A percentile compares a stretch with the other conserved stretches of the same genome.
Conservation (phyloP, 169 alveolate species). For the Fabrea salina region DNA sequence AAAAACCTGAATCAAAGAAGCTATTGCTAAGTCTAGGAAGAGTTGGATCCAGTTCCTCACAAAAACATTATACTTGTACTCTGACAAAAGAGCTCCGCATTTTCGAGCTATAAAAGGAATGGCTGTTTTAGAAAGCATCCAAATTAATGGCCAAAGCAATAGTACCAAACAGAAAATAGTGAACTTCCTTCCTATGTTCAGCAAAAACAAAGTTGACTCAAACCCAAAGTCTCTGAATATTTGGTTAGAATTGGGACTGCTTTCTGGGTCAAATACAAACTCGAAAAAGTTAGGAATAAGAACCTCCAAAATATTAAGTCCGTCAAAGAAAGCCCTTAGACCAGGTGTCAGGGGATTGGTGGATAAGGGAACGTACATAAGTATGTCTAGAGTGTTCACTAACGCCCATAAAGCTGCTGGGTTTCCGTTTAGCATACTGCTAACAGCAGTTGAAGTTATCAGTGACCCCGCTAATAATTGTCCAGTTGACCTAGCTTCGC, state of each 20-base stretch:
- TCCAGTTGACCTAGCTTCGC: no score
- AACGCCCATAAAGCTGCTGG: conserved; percentile 24
- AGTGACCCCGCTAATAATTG: no score
- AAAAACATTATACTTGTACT: no score
- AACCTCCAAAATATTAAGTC: no score
- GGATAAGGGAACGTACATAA: neutral
- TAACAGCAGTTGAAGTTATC: neutral
- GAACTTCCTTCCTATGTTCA: neutral
- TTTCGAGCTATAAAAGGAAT: no score
- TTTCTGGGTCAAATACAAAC: neutral
- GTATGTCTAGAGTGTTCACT: conserved; percentile 2
- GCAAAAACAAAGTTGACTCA: neutral
- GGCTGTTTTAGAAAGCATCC: no score
- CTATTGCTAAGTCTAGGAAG: no score
- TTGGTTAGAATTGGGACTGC: neutral
- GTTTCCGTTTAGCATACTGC: conserved; percentile 5
- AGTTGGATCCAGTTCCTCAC: no score
- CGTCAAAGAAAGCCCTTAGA: neutral
- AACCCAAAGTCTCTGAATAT: neutral
- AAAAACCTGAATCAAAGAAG: no score
- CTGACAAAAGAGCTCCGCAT: no score
- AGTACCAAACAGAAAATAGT: neutral
- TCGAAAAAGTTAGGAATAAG: conserved; percentile 19
- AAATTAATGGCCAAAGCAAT: no score
- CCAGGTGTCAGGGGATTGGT: neutral